Base-by-base conservation (phyloP, 768 basidiomycete species). In the Leccinum subtestaceum region DNA sequence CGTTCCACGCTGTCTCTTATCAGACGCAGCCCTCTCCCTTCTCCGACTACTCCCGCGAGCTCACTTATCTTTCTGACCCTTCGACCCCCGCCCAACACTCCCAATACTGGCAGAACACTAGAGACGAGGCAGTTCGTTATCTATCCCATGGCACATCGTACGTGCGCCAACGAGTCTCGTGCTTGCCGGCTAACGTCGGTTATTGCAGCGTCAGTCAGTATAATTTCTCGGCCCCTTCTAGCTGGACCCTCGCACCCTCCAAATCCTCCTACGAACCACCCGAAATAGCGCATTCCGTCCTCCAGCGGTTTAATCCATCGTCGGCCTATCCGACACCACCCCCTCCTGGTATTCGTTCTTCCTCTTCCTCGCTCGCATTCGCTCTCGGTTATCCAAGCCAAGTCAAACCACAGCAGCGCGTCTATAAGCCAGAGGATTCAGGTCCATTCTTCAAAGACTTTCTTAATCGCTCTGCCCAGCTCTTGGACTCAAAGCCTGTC, bases 321-420 rank as follows among this genome's bases (percentile, higher is more conserved):
- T 76, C 79, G 4, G 80, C 84, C 2, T 91, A 91, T 73, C 89
- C 88, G 2, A 89, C 89, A 2, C 87, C 86, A 23, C 86, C 88
- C 1, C 78, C 80, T 17, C 86, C 87, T 1, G 80, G 80, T 12
- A 84, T 88, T 43, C 81, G 76, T 38, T 76, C 80, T n/a, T 83
- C 81, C 1, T 88, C 89, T 1, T 91, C 89, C 15, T 91, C 90
- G 12, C 81, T 91, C 57, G 89, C 90, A 5, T 80, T 79, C 69
- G 91, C 91, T 3, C 80, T 93, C 23, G 88, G 87, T 5, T 72
- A 77, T 45, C 77, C 76, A 5, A 72, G 66, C 29, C 67, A 70
- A 43, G 56, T 17, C 29, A 70, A 62, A 51, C 46, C 66, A 6
- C 70, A 72, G 25, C 63, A 69, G 38, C 69, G 60, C 21, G 64